These are phyloP conservation scores for Saprolegnia diclina DNA, from an alignment of 352 stramenopile species.

Conservation along the genomic window DNA sequence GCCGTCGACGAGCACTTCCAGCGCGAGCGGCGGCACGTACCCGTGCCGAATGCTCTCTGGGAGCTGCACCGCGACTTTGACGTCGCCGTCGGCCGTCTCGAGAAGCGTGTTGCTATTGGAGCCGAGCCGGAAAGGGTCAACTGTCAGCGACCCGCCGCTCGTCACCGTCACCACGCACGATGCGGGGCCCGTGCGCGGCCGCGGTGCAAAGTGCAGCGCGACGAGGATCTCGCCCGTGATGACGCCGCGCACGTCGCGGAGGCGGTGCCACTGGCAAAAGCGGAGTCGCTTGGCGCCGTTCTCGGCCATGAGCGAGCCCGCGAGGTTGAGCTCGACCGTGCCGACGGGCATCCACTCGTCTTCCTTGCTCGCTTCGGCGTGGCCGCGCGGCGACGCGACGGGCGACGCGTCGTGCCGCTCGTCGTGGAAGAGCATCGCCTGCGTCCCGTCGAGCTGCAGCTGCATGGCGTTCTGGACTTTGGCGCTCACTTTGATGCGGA, in stretches of 20 bases:
- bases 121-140: slow-evolving; percentile 81
- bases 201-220: slow-evolving; percentile 66
- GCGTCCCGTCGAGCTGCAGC: slow-evolving; percentile 1
- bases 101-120: slow-evolving; percentile 19
- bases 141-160: slow-evolving; percentile 55
- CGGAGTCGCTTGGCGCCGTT: slow-evolving; percentile 51
- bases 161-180: slow-evolving; percentile 16
- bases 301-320: slow-evolving; percentile 76
- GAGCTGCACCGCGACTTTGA: slow-evolving; percentile 35
- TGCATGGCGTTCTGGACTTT: slow-evolving; percentile 12
- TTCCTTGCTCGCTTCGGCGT: slow-evolving; percentile 13
- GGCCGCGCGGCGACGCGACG: background rate
- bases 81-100: slow-evolving; percentile 34
- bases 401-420: background rate
- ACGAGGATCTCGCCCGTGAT: slow-evolving; percentile 82
- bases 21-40: slow-evolving; percentile 76
- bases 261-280: slow-evolving; percentile 76
- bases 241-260: slow-evolving; percentile 71
- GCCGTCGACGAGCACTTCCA: slow-evolving; percentile 76
- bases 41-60: slow-evolving; percentile 69
- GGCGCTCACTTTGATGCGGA: slow-evolving; percentile 57
- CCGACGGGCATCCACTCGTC: slow-evolving; percentile 70
- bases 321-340: slow-evolving; percentile 77
- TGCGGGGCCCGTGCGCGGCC: slow-evolving; percentile 19
- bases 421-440: slow-evolving; percentile 1